These are phyloP conservation scores for Coemansia sp. DNA, from an alignment of 192 early-diverging fungal genomes.

Conservation along the genomic window DNA sequence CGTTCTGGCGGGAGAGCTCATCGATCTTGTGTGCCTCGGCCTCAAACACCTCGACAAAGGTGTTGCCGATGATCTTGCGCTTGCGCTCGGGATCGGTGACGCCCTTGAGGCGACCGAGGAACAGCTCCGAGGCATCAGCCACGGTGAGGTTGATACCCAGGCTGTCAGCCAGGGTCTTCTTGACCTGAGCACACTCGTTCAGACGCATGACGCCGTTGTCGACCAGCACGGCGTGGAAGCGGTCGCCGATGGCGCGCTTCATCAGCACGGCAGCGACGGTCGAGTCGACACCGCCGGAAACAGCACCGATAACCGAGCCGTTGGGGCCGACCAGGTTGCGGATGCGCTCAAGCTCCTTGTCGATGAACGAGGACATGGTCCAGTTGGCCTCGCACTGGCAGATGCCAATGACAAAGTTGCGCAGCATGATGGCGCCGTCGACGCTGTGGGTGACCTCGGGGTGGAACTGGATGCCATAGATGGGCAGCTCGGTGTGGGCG, in stretches of 20 bases:
- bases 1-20: constrained; percentile 62
- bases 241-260: constrained; percentile 95
- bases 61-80: constrained; percentile 99
- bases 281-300: constrained; percentile 94
- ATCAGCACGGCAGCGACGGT: constrained; percentile 96
- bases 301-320: constrained; percentile 94
- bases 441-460: constrained; percentile 98
- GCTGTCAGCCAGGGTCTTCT: constrained; percentile 79
- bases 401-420: constrained; percentile 93
- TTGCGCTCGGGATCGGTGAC: constrained; percentile 95
- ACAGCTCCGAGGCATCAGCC: constrained; percentile 80
- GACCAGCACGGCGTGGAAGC: constrained; percentile 97
- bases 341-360: constrained; percentile 96
- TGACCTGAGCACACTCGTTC: constrained; percentile 86
- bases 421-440: constrained; percentile 73
- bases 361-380: constrained; percentile 98
- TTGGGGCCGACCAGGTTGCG: constrained; percentile 83
- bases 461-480: constrained; percentile 99
- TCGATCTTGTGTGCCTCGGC: constrained; percentile 88
- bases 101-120: constrained; percentile 82
- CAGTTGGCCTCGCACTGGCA: constrained; percentile 82
- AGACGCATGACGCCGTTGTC: constrained; percentile 99
- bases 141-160: constrained; percentile 96
- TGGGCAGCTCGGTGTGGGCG: constrained; percentile 69
- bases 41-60: constrained; percentile 98